Percentiles rank a stretch among this genome's conserved stretches.
Evolutionary conservation across 495 filamentous ascomycete species (phyloP).

Genomic region (Lasiosphaeria miniovina): DNA sequence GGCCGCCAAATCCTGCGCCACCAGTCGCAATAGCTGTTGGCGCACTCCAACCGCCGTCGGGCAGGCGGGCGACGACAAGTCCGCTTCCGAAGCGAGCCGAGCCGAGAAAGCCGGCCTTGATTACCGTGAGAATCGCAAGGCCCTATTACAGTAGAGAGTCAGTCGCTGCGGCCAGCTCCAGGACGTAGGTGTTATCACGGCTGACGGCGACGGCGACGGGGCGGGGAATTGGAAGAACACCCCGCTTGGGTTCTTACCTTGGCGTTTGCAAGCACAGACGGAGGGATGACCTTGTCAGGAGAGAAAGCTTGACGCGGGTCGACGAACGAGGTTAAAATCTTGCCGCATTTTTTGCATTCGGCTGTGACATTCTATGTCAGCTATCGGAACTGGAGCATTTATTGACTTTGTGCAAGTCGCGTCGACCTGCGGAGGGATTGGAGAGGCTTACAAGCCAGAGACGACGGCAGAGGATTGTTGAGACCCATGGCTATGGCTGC

Average conservation of each 20-base stretch:
- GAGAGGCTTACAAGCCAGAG: constrained; percentile 53
- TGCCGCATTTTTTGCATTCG: constrained; percentile 87
- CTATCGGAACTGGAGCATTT: not conserved
- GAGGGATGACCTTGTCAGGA: constrained; percentile 96
- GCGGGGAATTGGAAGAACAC: not conserved
- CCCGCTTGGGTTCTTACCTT: constrained; percentile 58
- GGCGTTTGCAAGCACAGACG: constrained; percentile 80
- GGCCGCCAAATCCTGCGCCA: constrained; percentile 91
- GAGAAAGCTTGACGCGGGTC: constrained; percentile 93
- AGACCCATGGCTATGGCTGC: constrained; percentile 44
- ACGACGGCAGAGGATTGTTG: constrained; percentile 58
- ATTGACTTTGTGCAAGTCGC: not conserved
- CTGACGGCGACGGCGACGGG: no score
- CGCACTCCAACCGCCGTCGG: constrained; percentile 90
- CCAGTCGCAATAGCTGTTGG: constrained; percentile 88
- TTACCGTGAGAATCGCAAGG: constrained; percentile 88
- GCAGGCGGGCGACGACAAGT: constrained; percentile 87
- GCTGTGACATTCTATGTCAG: constrained; percentile 42
- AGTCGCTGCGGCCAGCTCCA: not conserved
- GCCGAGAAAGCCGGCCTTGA: constrained; percentile 95
- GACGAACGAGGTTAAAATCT: constrained; percentile 91
- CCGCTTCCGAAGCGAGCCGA: constrained; percentile 91
- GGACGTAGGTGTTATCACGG: no score
- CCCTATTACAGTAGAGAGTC: constrained; percentile 52
- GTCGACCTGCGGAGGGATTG: constrained; percentile 16